phyloP scores from a whole-genome alignment of 2,329 filamentous ascomycete genomes.

The Fusarium sp. region DNA sequence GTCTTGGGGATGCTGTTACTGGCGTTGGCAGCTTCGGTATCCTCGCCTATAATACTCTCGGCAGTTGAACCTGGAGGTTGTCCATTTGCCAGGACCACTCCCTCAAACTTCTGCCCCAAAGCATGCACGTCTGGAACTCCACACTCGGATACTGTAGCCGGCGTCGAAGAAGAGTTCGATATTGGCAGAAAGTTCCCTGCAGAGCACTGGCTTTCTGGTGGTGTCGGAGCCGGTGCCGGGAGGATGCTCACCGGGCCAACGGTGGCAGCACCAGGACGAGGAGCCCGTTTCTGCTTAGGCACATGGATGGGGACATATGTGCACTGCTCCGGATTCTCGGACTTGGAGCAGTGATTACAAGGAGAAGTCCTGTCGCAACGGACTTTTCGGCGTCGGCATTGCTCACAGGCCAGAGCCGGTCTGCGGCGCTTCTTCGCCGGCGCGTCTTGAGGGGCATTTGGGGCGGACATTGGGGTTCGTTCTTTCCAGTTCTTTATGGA shows the following conservation, averaged over 20 bases:
- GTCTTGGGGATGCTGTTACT: not conserved
- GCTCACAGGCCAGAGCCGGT: not conserved
- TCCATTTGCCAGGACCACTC: not conserved
- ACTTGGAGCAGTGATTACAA: not conserved
- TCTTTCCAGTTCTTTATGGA: not conserved
- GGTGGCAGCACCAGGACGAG: not conserved
- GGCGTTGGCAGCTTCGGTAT: not conserved
- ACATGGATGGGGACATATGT: not conserved
- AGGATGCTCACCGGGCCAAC: not conserved
- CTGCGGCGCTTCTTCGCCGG: not conserved
- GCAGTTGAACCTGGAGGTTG: not conserved
- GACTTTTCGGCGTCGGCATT: not conserved
- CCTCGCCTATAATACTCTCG: not conserved
- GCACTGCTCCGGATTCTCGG: not conserved
- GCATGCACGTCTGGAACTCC: not conserved
- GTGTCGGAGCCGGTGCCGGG: not conserved
- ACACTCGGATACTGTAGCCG: too few species aligned
- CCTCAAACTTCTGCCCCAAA: not conserved
- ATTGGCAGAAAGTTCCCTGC: not conserved
- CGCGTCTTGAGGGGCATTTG: not conserved
- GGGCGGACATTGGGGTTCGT: not conserved
- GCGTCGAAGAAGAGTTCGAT: not conserved
- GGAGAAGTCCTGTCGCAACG: not conserved
- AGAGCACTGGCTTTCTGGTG: not conserved
- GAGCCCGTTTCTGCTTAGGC: not conserved